Base-by-base conservation (phyloP, 306 rosid species). In the Inga laurina region DNA sequence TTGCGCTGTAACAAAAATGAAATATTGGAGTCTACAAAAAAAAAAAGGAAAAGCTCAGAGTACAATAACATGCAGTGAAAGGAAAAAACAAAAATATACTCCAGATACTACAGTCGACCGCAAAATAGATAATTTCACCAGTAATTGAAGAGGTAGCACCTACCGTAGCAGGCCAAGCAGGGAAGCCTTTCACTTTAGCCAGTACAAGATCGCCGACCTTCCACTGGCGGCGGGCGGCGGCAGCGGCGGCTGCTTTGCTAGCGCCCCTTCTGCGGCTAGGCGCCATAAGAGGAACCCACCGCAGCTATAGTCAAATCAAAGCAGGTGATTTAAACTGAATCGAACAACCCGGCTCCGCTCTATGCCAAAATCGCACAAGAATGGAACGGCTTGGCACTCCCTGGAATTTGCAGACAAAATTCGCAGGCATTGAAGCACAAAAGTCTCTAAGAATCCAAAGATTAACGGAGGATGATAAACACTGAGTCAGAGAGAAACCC, bases 151-250 rank as follows among this genome's bases (percentile, higher is more conserved):
- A 54, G 18, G 24, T 14, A 78, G 59, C 21, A 83, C 88, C 32
- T 77, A 94, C 99, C 85, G 87, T 88, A 19, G 99, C 99, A 81
- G 99, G 99, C 99, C 99, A 97, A 83, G 98, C 90, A 86, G 99
- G 98, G 81, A 92, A 97, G 9, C 99, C 99, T 72, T 94, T 97
- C 59, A 97, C 92, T 76, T 97, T 97, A 39, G 99, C 99, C 9
- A 97, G 97, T 24, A 97, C 99, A 18, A 92, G 99, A 97, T 97
- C 99, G 46, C 99, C 98, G 76, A 90, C 88, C 83, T 91, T 97
- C 97, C 97, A 97, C 59, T 87, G 90, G 83, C 95, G 91, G 88
- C 92, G 87, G 70, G 92, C 92, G 3, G 92, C 93, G 82, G 93
- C 97, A 0, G 90, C 89, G 4, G 90, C 92, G 6, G 94, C 89